phyloP scores from a whole-genome alignment of 2,329 filamentous ascomycete species.

The Thielaviopsis musarum region DNA sequence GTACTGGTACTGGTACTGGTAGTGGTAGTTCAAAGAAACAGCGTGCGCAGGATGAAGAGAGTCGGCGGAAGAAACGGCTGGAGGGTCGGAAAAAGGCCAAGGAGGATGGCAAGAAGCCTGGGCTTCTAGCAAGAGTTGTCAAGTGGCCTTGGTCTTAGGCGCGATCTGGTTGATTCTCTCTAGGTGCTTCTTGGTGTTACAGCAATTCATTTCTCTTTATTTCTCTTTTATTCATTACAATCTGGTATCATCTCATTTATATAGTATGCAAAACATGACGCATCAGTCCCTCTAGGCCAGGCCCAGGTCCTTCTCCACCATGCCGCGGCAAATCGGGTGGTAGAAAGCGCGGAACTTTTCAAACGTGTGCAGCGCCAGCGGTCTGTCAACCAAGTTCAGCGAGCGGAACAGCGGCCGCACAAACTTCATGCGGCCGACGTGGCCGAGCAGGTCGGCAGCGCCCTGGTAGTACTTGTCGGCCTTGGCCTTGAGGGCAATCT shows the following conservation, averaged over 20 bases:
- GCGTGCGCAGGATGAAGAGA: conserved; percentile 4
- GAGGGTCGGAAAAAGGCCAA: conserved; percentile 11
- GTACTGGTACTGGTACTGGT: no score
- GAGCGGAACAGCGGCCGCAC: conserved; percentile 70
- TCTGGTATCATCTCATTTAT: not conserved
- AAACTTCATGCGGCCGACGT: conserved; percentile 92
- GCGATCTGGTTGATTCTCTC: no score
- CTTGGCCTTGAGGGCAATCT: conserved; percentile 59
- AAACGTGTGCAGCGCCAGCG: conserved; percentile 67
- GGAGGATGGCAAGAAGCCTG: conserved; percentile 12
- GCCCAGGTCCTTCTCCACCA: conserved; percentile 69
- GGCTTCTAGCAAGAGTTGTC: conserved; percentile 10
- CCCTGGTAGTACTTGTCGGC: conserved; percentile 53
- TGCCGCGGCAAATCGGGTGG: conserved; percentile 75
- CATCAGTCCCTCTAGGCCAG: conserved; percentile 1
- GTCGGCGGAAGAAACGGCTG: conserved; percentile 10
- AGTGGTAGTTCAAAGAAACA: not conserved
- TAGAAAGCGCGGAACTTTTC: conserved; percentile 83
- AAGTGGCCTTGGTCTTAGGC: conserved; percentile 3
- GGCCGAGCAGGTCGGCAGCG: conserved; percentile 57
- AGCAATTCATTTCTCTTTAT: not conserved
- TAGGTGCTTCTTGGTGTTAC: not conserved
- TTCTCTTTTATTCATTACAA: not conserved
- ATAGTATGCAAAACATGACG: not conserved
- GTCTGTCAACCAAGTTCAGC: conserved; percentile 56